These are phyloP conservation scores for Soucietia sequanensis DNA, from an alignment of 805 yeast species.

Conservation along the genomic window DNA sequence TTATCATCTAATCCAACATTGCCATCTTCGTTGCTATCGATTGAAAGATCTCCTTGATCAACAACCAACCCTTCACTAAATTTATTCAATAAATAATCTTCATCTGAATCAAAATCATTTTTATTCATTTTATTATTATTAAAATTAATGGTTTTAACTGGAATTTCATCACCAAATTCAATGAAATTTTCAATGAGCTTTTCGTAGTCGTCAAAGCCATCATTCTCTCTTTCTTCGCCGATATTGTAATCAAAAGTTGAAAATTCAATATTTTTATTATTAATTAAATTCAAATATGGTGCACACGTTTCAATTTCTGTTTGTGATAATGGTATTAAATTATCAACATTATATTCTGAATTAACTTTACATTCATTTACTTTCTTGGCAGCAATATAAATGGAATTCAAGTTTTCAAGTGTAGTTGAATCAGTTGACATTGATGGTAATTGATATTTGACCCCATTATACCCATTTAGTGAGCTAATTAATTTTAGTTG, in stretches of 20 bases:
- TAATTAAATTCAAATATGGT: slow-evolving; percentile 33
- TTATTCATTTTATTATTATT: slow-evolving; percentile 1
- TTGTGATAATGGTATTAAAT: slow-evolving; percentile 38
- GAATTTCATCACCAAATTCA: slow-evolving; percentile 26
- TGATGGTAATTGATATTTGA: slow-evolving; percentile 42
- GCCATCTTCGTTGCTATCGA: too few relatives aligned
- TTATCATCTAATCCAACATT: too few relatives aligned
- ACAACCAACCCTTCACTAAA: slow-evolving; percentile 11
- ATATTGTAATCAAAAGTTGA: slow-evolving; percentile 24
- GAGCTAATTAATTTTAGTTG: slow-evolving; percentile 34
- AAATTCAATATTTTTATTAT: slow-evolving; percentile 28
- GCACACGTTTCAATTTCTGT: slow-evolving; percentile 58
- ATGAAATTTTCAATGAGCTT: slow-evolving; percentile 14
- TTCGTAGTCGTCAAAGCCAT: slow-evolving; percentile 1
- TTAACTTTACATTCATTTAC: too few relatives aligned
- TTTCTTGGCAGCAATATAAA: not conserved
- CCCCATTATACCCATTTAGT: slow-evolving; percentile 35
- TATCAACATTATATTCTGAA: too few relatives aligned
- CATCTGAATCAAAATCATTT: slow-evolving; percentile 2
- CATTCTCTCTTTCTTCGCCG: slow-evolving; percentile 3
- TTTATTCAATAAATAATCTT: slow-evolving; percentile 7
- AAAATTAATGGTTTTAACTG: slow-evolving; percentile 12
- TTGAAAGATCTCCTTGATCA: slow-evolving; percentile 6
- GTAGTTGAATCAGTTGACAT: slow-evolving; percentile 20
- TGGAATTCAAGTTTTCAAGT: slow-evolving; percentile 17